phyloP scores from a whole-genome alignment of 1,139 yeast species.

The Spencermartinsiella ligniputridi region DNA sequence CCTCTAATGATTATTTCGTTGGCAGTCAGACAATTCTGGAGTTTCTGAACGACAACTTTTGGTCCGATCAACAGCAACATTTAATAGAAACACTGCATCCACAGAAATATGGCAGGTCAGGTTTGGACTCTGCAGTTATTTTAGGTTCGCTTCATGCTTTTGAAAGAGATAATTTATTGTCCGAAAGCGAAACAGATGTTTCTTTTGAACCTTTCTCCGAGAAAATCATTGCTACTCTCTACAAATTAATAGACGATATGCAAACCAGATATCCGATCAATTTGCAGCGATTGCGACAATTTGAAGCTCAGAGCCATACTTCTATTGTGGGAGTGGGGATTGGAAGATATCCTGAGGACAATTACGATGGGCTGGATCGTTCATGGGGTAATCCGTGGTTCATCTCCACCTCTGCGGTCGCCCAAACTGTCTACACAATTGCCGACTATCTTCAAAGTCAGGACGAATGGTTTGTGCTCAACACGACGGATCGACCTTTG shows the following conservation, averaged over 20 bases:
- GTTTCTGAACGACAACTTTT: conserved; percentile 31
- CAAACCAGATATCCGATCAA: conserved; percentile 71
- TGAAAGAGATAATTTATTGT: conserved; percentile 55
- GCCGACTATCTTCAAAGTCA: conserved; percentile 37
- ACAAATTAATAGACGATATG: conserved; percentile 53
- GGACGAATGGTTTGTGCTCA: conserved; percentile 28
- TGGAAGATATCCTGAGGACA: conserved; percentile 93
- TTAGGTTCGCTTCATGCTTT: conserved; percentile 49
- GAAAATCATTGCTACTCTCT: conserved; percentile 26
- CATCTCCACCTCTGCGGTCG: conserved; percentile 75
- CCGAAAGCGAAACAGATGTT: conserved; percentile 36
- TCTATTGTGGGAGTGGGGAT: conserved; percentile 56
- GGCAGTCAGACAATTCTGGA: conserved; percentile 35
- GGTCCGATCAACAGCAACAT: conserved; percentile 43
- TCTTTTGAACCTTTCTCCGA: conserved; percentile 31
- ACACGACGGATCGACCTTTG: conserved; percentile 27
- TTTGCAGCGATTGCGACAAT: conserved; percentile 40
- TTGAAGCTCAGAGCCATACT: conserved; percentile 19
- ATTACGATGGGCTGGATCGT: conserved; percentile 72
- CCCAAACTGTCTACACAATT: conserved; percentile 47
- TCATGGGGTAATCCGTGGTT: conserved; percentile 96
- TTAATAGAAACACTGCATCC: conserved; percentile 65
- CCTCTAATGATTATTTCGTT: conserved; percentile 26
- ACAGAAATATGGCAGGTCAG: conserved; percentile 45
- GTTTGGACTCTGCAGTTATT: conserved; percentile 76